These are phyloP conservation scores for Termitomyces sp. DNA, from an alignment of 768 basidiomycete species.

Conservation along the genomic window DNA sequence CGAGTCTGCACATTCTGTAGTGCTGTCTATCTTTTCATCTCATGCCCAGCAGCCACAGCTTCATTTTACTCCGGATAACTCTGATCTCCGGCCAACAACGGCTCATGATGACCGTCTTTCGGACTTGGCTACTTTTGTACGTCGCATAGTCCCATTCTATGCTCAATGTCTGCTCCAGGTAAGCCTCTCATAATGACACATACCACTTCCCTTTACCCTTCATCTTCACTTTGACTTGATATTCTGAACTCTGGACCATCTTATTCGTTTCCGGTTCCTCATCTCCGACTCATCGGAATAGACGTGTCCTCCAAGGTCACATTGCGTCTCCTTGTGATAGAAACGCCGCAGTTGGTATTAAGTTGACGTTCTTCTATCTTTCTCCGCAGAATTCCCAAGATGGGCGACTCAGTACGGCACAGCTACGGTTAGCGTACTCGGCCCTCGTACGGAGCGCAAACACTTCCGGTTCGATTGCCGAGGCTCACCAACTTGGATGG, in stretches of 20 bases:
- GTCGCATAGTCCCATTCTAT: slow-evolving; percentile 70
- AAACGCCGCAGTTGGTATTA: neutral
- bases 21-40: slow-evolving; percentile 68
- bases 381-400: slow-evolving; percentile 54
- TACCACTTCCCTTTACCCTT: neutral
- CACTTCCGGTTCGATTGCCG: slow-evolving; percentile 23
- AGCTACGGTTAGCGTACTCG: slow-evolving; percentile 72
- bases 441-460: slow-evolving; percentile 61
- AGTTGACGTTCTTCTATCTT: slow-evolving; percentile 5
- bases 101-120: slow-evolving; percentile 4
- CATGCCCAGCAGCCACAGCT: slow-evolving; percentile 36
- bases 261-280: neutral
- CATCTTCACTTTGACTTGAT: neutral
- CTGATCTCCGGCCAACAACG: slow-evolving; percentile 1
- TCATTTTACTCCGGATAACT: neutral
- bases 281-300: neutral
- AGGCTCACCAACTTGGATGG: slow-evolving; percentile 51
- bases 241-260: neutral
- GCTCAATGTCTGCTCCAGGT: slow-evolving; percentile 67
- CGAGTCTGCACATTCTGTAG: slow-evolving; percentile 82
- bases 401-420: slow-evolving; percentile 52
- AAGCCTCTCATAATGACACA: slow-evolving; percentile 10
- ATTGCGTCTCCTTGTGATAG: neutral
- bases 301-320: neutral
- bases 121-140: slow-evolving; percentile 34